Base-by-base conservation (phyloP, 2,329 filamentous ascomycete genomes). In the Arthrinium phaeospermum region DNA sequence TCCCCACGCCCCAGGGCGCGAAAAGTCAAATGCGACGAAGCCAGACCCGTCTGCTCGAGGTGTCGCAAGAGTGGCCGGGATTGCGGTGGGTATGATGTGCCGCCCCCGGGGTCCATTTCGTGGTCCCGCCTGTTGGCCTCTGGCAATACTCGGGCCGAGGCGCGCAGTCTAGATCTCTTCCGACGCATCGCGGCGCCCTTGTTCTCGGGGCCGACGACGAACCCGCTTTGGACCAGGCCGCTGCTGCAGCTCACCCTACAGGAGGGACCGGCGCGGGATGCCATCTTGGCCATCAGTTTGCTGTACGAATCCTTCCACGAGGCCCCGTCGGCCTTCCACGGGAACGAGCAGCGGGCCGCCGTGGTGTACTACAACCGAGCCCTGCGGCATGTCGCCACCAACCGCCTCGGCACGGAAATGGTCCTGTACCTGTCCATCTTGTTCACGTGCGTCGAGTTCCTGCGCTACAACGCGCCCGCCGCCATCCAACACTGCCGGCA, bases 401-500 rank as follows among this genome's bases (percentile, higher is more conserved):
- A 61, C 16, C 6, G 57, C 14, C 70, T 73, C 64, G 64, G 71
- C 44, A 30, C 68, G 1, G 47, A 70, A 16, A 64, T 67, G 3
- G 70, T 71, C 13, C 53, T 76, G 13, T 69, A 71, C 16, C n/a
- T 75, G 22, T 74, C 73, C 5, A 68, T 88, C 0, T 78, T 89
- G 30, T 88, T 89, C 73, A 85, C 86, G 30, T 87, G 86, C 75
- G 84, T 89, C 68, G 88, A 89, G 77, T 87, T 88, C 75, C 81
- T 90, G 72, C 86, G 86, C 51, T 84, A 86, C 53, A 85, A 89
- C 71, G 84, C 85, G 51, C 77, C 78, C 4, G 83, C 84, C 13
- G 85, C 87, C 2, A 77, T 83, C 37, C 76, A 77, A 14, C 83
- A 85, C 68, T 79, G 77, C 37, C 75, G 77, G 0, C 77, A 79